Conservation (phyloP, 169 alveolate genomes). For the Toxoplasma gondii region DNA sequence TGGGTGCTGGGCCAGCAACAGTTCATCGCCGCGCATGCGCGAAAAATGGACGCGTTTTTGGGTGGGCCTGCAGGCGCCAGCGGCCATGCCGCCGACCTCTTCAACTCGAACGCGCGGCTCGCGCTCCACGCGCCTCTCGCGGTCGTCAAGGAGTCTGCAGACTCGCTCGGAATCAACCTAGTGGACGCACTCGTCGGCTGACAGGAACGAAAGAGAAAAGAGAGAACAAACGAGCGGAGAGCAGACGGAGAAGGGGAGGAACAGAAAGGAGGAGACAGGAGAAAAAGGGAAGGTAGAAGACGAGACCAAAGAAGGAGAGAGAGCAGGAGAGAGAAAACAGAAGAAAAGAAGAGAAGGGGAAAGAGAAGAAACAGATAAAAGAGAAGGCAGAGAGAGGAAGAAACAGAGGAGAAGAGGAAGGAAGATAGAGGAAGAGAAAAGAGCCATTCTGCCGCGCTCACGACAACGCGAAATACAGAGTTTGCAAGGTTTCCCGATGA, state of each 20-base stretch:
- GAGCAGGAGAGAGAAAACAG: too few relatives aligned
- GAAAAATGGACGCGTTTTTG: not conserved
- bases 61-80: not conserved
- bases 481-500: too few relatives aligned
- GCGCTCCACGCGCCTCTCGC: not conserved
- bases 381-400: too few relatives aligned
- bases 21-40: not conserved
- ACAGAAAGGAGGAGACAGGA: too few relatives aligned
- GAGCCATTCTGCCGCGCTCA: too few relatives aligned
- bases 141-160: slow-evolving; percentile 2
- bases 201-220: not conserved
- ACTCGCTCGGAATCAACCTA: not conserved
- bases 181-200: not conserved
- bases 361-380: too few relatives aligned
- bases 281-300: too few relatives aligned
- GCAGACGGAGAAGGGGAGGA: not conserved
- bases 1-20: slow-evolving; percentile 28
- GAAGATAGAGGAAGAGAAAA: too few relatives aligned
- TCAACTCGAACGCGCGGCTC: slow-evolving; percentile 1
- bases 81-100: not conserved
- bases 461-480: too few relatives aligned
- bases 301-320: too few relatives aligned
- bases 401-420: too few relatives aligned
- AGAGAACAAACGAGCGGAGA: not conserved
- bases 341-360: too few relatives aligned